Evolutionary conservation across 2,329 filamentous ascomycete species (phyloP), one percentile per base, ranked within the genome.

Genomic region (Metarhizium humberi): DNA sequence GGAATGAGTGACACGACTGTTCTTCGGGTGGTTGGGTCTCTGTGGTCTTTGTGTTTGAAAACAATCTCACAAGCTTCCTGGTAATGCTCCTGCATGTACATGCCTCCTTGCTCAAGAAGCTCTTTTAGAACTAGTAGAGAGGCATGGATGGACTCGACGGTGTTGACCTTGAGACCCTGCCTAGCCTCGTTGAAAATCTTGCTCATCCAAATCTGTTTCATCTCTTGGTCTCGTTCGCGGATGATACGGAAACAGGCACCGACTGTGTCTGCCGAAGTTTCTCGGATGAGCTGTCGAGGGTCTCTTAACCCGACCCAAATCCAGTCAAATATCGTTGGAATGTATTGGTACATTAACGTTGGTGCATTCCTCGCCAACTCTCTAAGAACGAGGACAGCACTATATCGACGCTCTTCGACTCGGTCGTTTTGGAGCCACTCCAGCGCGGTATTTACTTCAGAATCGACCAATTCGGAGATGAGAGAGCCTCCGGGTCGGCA

Each of bases 31-130:
- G 91, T 87, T 4, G 84, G 76, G 63, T 99, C 95, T 54, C 90
- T 84, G 63, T 97, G 90, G 63, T 99, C 94, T 70, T 95, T 95
- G 69, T 95, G 89, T 58, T 88, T 87, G 61, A 92, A 85, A 40
- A 96, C 89, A 59, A 94, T 92, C 59, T 99, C 94, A 68, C 92
- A 97, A 11, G 90, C 87, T 63, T 95, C 90, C 56, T 87, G 84
- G 70, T 97, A 99, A 67, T 92, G 85, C 43, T 92, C 89, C 65
- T 96, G 91, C 94, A 99, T 97, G 71, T 95, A 99, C 92, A 99
- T 99, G 63, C 91, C 92, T 53, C 94, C 94, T 68, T 96, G 92
- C 59, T 94, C 84, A 18, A 99, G 82, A 50, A 99, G 80, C 72
- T 97, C 92, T 69, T 92, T 95, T 64, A 97, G 80, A 1, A 95